Evolutionary conservation across 768 basidiomycete genomes (phyloP).

Genomic region (Boletus edulis): DNA sequence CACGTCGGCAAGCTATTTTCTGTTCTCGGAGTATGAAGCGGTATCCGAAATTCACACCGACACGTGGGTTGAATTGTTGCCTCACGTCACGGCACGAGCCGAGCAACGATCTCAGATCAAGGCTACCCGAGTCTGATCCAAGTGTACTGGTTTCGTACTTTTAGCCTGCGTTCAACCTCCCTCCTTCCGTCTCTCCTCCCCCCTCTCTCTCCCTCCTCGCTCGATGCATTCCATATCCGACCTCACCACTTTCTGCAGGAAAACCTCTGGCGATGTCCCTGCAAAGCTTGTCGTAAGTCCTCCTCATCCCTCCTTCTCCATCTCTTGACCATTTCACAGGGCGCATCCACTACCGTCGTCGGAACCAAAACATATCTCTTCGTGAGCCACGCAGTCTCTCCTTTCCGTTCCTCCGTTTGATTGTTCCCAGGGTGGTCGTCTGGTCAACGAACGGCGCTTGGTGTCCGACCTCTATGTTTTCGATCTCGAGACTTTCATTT

Average conservation of each 20-base stretch:
- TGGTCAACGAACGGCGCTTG: conserved; percentile 85
- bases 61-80: neutral
- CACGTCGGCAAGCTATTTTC: conserved; percentile 8
- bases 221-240: conserved; percentile 83
- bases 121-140: conserved; percentile 13
- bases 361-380: conserved; percentile 90
- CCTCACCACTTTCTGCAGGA: conserved; percentile 81
- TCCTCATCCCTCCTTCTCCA: neutral
- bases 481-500: conserved; percentile 76
- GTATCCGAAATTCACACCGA: conserved; percentile 4
- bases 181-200: conserved; percentile 10
- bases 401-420: neutral
- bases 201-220: neutral
- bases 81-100: conserved; percentile 24
- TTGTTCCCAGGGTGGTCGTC: conserved; percentile 70
- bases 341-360: conserved; percentile 88
- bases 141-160: conserved; percentile 12
- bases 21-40: conserved; percentile 15
- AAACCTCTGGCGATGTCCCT: conserved; percentile 83
- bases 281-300: conserved; percentile 79
- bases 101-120: conserved; percentile 30
- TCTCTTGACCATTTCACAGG: conserved; percentile 43
- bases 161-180: conserved; percentile 11
- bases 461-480: conserved; percentile 89
- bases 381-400: conserved; percentile 41